Evolutionary conservation across 495 filamentous ascomycete genomes (phyloP).

Genomic region (Talaromyces wortmannii): DNA sequence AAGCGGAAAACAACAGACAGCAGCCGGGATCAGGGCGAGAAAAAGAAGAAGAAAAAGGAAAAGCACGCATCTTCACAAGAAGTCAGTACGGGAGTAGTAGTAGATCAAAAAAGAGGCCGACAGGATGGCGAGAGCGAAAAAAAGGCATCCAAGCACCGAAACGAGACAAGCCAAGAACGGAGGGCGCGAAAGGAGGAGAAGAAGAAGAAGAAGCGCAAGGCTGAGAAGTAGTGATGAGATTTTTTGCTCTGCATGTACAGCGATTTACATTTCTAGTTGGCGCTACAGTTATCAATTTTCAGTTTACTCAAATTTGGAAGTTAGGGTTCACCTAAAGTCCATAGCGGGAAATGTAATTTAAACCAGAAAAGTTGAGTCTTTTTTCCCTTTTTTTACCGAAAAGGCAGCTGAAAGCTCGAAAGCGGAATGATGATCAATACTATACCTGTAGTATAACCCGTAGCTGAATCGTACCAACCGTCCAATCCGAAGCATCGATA

Average conservation of each 20-base stretch:
- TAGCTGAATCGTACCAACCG: too few relatives aligned
- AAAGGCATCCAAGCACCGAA: slow-evolving; percentile 30
- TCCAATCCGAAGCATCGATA: too few relatives aligned
- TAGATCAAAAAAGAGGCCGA: neutral
- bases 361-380: neutral
- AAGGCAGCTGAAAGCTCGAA: neutral
- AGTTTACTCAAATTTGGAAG: too few relatives aligned
- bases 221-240: slow-evolving; percentile 22
- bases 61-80: slow-evolving; percentile 23
- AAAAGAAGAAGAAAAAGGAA: slow-evolving; percentile 43
- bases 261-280: neutral
- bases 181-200: slow-evolving; percentile 24
- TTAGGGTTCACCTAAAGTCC: too few relatives aligned
- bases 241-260: neutral
- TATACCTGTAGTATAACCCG: too few relatives aligned
- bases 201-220: slow-evolving; percentile 31
- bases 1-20: slow-evolving; percentile 29
- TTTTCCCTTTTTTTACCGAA: neutral
- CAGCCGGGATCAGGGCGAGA: slow-evolving; percentile 21
- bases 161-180: slow-evolving; percentile 11
- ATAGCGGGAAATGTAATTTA: neutral
- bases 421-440: neutral
- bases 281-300: too few relatives aligned
- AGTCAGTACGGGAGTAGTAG: neutral
- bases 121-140: slow-evolving; percentile 25